A percentile compares a stretch with the other conserved stretches of the same genome.
These are phyloP conservation scores for Colletotrichum echinochloae DNA, from an alignment of 2,329 filamentous ascomycete genomes.

Conservation along the genomic window DNA sequence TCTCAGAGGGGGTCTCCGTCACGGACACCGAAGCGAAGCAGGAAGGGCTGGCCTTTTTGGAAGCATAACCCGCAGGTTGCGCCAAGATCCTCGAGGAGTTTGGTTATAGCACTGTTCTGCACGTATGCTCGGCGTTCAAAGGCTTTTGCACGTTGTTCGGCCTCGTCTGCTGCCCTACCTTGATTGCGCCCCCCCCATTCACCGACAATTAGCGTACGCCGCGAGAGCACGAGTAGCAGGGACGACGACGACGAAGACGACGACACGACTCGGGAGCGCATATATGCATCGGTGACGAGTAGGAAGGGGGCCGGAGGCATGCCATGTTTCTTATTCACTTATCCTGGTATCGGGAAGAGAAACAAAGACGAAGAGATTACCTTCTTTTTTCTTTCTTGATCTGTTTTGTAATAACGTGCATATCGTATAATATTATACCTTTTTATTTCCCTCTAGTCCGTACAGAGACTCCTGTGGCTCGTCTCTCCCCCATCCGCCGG, in stretches of 20 bases:
- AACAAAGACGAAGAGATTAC: neutral
- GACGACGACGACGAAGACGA: constrained; percentile 10
- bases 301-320: neutral
- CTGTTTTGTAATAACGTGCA: constrained; percentile 24
- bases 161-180: neutral
- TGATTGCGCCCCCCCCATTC: neutral
- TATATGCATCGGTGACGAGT: neutral
- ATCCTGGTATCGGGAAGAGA: neutral
- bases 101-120: neutral
- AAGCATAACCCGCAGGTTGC: neutral
- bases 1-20: neutral
- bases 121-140: constrained; percentile 28
- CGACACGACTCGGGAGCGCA: neutral
- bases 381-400: neutral
- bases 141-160: neutral
- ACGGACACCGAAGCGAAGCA: neutral
- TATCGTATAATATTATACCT: constrained; percentile 20
- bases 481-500: neutral
- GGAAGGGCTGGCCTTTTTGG: neutral
- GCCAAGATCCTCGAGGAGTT: neutral
- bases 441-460: neutral
- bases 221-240: neutral
- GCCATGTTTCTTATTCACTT: neutral
- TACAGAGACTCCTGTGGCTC: neutral
- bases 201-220: neutral